Percentiles rank a stretch among this genome's conserved stretches.
Conservation (phyloP, 2,329 filamentous ascomycete genomes). For the Chrysosphaeria jannelii region DNA sequence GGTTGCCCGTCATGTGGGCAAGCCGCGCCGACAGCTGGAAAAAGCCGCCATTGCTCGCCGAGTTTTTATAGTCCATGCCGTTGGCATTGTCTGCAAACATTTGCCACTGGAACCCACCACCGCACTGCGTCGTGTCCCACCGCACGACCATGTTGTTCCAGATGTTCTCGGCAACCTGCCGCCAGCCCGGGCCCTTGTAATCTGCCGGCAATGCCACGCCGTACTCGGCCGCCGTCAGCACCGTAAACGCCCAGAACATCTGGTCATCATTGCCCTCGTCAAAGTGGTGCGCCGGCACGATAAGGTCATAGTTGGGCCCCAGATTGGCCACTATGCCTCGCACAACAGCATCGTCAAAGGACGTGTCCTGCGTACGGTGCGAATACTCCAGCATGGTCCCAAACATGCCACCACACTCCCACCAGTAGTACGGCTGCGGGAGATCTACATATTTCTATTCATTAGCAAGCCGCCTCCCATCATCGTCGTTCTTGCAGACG, state of each 20-base stretch:
- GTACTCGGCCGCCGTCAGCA: constrained; percentile 23
- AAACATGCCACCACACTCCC: constrained; percentile 8
- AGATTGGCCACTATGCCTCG: too few species aligned
- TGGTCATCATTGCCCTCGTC: constrained; percentile 31
- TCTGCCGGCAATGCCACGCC: constrained; percentile 15
- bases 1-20: constrained; percentile 36
- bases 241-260: constrained; percentile 25
- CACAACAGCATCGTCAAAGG: constrained; percentile 15
- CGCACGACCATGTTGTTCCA: constrained; percentile 21
- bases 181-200: constrained; percentile 14
- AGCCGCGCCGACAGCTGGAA: constrained; percentile 38
- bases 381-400: constrained; percentile 12
- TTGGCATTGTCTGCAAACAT: constrained; percentile 29
- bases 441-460: too few species aligned
- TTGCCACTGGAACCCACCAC: constrained; percentile 36
- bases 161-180: constrained; percentile 24
- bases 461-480: constrained; percentile 7
- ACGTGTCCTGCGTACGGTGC: constrained; percentile 14
- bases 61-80: constrained; percentile 40
- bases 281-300: constrained; percentile 13
- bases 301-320: too few species aligned
- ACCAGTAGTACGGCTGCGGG: constrained; percentile 11
- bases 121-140: constrained; percentile 31
- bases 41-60: constrained; percentile 28
- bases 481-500: constrained; percentile 1